Conservation (phyloP, 2,329 filamentous ascomycete genomes). For the Cordyceps cateniannulata region DNA sequence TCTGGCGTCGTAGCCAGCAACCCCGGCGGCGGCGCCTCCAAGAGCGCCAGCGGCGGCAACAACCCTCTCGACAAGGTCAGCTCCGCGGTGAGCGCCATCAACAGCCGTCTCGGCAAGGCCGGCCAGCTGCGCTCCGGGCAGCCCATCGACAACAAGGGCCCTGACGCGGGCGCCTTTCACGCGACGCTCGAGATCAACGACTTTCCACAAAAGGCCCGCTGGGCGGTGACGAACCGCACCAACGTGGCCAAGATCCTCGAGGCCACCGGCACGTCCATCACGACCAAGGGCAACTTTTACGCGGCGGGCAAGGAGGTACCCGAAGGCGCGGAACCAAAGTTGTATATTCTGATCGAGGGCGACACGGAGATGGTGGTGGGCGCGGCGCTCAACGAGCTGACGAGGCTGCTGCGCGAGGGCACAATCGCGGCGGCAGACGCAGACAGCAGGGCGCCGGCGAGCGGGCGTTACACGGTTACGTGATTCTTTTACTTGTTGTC, state of each 20-base stretch:
- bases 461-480: constrained; percentile 81
- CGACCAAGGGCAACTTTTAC: constrained; percentile 93
- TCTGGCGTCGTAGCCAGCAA: constrained; percentile 16
- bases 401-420: constrained; percentile 80
- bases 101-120: constrained; percentile 80
- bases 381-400: constrained; percentile 84
- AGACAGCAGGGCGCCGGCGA: constrained; percentile 70
- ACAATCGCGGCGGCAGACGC: constrained; percentile 84
- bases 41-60: constrained; percentile 47
- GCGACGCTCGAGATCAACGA: constrained; percentile 98
- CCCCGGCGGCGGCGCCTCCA: constrained; percentile 36
- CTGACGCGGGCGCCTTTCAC: constrained; percentile 93
- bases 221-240: constrained; percentile 96
- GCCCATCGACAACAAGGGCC: constrained; percentile 96
- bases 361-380: constrained; percentile 92
- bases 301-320: constrained; percentile 71
- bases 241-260: constrained; percentile 98
- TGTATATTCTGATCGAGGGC: constrained; percentile 96
- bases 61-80: constrained; percentile 79
- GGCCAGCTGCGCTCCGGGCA: constrained; percentile 87
- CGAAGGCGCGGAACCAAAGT: constrained; percentile 73
- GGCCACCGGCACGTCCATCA: constrained; percentile 90
- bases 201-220: constrained; percentile 96
- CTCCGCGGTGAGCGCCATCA: constrained; percentile 86
- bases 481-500: too few relatives aligned